These are phyloP conservation scores for Melocanna baccifera DNA, from an alignment of 176 grass and related monocot genomes.

Conservation along the genomic window DNA sequence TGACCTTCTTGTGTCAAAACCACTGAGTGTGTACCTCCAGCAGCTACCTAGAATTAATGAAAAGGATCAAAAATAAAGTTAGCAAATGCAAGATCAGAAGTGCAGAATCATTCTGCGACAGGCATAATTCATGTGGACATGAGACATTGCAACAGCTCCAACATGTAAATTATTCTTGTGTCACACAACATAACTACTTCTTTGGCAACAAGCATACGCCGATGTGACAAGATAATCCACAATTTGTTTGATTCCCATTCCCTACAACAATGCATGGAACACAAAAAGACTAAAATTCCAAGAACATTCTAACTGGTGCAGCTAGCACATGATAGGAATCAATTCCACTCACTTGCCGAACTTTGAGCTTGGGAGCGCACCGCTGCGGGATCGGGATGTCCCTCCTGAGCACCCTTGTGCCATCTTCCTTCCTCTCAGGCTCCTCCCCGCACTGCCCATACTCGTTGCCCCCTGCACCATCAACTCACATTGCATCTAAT, in stretches of 20 bases:
- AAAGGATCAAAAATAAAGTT: conserved; percentile 19
- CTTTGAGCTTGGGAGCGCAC: conserved; percentile 81
- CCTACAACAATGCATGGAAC: conserved; percentile 6
- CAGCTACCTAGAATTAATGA: conserved; percentile 68
- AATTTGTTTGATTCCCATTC: conserved; percentile 34
- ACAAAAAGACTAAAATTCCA: conserved; percentile 13
- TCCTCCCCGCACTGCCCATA: conserved; percentile 98
- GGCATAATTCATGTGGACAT: background rate
- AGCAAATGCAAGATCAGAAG: background rate
- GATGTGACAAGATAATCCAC: conserved; percentile 23
- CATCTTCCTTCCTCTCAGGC: conserved; percentile 92
- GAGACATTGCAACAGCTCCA: background rate
- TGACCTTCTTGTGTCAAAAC: conserved; percentile 91
- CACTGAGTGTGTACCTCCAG: conserved; percentile 93
- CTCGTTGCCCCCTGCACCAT: conserved; percentile 76
- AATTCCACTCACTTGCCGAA: conserved; percentile 70
- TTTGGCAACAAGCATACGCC: conserved; percentile 19
- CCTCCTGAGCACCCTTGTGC: conserved; percentile 68
- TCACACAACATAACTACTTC: background rate
- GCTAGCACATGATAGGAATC: background rate
- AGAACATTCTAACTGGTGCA: conserved; percentile 25
- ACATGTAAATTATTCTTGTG: background rate
- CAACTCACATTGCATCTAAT: conserved; percentile 23
- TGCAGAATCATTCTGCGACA: background rate
- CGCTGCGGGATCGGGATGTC: conserved; percentile 78